These are phyloP conservation scores for Nicotiana benthamiana DNA, from an alignment of 257 asterid species.

Conservation along the genomic window DNA sequence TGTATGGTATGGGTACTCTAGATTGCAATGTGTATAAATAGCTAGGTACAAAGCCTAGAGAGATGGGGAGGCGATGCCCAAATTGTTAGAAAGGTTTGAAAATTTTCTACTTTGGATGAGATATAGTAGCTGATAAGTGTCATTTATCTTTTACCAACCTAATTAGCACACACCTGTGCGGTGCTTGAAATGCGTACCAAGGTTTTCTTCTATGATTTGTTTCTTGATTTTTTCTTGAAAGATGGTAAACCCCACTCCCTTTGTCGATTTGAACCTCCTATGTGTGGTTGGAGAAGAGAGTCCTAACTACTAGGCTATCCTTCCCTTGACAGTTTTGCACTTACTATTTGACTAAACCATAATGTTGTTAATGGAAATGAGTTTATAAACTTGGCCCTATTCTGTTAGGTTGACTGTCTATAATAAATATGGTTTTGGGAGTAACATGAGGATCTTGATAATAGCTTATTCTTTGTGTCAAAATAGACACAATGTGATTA, in stretches of 20 bases:
- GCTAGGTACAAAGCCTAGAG: background rate
- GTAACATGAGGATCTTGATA: background rate
- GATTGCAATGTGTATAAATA: background rate
- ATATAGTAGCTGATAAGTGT: background rate
- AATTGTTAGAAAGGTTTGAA: background rate
- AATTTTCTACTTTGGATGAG: background rate
- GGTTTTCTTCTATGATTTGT: background rate
- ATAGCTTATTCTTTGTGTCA: background rate
- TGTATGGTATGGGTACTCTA: background rate
- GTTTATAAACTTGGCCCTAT: background rate
- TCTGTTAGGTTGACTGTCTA: background rate
- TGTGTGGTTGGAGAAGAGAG: background rate
- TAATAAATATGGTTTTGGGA: background rate
- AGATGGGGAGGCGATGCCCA: background rate
- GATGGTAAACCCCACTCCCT: background rate
- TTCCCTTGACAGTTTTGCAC: background rate
- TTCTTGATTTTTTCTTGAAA: background rate
- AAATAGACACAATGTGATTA: background rate
- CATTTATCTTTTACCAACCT: background rate
- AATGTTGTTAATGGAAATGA: background rate
- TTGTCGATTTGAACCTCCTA: background rate
- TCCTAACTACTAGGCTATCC: background rate
- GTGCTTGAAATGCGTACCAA: background rate
- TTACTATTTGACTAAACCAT: background rate
- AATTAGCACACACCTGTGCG: background rate